Conservation (phyloP, 768 basidiomycete genomes). For the Pilatotrama ljubarskyi region DNA sequence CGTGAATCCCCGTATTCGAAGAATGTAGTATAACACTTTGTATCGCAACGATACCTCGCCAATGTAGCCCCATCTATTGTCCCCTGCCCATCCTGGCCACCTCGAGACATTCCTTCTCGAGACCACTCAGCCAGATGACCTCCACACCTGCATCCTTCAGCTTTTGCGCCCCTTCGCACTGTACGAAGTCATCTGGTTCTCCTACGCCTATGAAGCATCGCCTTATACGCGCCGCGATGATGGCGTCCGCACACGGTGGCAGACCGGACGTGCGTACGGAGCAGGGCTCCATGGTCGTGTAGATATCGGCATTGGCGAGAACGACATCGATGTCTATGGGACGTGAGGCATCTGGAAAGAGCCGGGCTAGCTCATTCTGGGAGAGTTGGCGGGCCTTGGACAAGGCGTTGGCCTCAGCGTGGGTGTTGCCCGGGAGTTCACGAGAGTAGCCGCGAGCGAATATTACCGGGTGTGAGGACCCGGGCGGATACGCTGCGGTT, state of each 20-base stretch:
- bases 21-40: neutral
- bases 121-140: constrained; percentile 69
- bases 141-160: constrained; percentile 71
- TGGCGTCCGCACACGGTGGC: constrained; percentile 79
- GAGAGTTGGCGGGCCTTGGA: constrained; percentile 61
- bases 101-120: constrained; percentile 79
- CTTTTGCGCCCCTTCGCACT: constrained; percentile 82
- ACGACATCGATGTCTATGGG: constrained; percentile 45
- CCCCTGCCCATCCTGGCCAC: constrained; percentile 57
- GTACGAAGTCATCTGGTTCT: constrained; percentile 93
- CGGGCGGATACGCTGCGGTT: constrained; percentile 44
- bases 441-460: constrained; percentile 86
- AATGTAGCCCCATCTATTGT: neutral
- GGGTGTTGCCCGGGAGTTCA: constrained; percentile 91
- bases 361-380: constrained; percentile 31
- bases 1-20: neutral
- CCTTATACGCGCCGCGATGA: constrained; percentile 68
- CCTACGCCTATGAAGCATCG: constrained; percentile 86
- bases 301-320: constrained; percentile 66
- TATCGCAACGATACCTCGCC: neutral
- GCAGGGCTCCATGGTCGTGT: constrained; percentile 97
- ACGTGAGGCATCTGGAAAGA: constrained; percentile 46
- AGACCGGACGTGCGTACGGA: constrained; percentile 87
- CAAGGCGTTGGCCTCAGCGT: constrained; percentile 95
- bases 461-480: constrained; percentile 44